phyloP scores from a whole-genome alignment of 176 grass and related monocot species.

The Musa troglodytarum region DNA sequence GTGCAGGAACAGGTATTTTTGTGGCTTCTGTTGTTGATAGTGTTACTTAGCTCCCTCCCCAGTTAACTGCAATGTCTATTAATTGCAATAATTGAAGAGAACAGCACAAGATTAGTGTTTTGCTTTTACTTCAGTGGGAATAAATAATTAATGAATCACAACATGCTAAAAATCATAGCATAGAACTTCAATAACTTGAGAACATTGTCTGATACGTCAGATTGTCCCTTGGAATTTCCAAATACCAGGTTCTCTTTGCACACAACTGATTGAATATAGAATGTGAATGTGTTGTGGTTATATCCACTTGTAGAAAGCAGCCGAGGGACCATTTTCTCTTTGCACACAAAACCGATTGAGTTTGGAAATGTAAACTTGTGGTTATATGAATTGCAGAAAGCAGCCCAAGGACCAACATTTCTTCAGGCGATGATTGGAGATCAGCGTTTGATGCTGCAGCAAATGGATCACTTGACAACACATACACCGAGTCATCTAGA shows the following conservation, averaged over 20 bases:
- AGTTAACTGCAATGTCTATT: not conserved
- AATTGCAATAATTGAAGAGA: not conserved
- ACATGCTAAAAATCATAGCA: too few relatives aligned
- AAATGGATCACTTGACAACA: constrained; percentile 34
- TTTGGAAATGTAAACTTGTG: not conserved
- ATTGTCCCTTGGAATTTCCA: too few relatives aligned
- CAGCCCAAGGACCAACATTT: constrained; percentile 44
- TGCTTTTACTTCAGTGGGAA: not conserved
- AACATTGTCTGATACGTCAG: too few relatives aligned
- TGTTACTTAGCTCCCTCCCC: not conserved
- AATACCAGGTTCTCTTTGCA: too few relatives aligned
- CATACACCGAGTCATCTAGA: constrained; percentile 35
- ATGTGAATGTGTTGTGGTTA: not conserved
- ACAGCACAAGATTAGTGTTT: not conserved
- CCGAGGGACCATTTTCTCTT: not conserved
- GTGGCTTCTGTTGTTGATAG: not conserved
- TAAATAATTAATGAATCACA: not conserved
- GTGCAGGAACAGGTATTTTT: constrained; percentile 44
- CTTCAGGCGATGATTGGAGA: constrained; percentile 78
- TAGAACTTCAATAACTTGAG: too few relatives aligned
- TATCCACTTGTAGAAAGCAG: not conserved
- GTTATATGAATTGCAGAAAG: constrained; percentile 37
- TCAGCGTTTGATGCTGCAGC: constrained; percentile 66
- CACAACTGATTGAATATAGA: too few relatives aligned
- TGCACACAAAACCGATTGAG: not conserved